Conservation (phyloP, 345 rosid genomes). For the Chamaenerion angustifolium region DNA sequence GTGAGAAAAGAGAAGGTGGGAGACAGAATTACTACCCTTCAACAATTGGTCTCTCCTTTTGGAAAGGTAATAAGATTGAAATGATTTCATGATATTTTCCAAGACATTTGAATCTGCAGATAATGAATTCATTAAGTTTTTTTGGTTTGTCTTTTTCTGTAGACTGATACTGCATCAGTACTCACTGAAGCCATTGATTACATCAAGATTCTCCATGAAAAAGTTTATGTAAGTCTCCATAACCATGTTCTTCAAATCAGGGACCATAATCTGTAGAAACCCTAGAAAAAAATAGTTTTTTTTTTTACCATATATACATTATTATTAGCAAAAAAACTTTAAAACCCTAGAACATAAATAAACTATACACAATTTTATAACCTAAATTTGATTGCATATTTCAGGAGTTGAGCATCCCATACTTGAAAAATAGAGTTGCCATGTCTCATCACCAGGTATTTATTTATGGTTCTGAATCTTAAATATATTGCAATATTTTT, state of each 20-base stretch:
- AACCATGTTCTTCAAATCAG: too few species aligned
- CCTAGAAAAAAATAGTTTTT: too few species aligned
- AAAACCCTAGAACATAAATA: too few species aligned
- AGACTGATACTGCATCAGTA: slow-evolving; percentile 99
- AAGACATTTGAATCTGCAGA: not conserved
- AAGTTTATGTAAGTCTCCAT: slow-evolving; percentile 60
- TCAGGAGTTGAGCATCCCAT: slow-evolving; percentile 79
- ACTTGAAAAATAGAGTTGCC: slow-evolving; percentile 88
- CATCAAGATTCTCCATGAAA: slow-evolving; percentile 93
- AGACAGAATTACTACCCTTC: slow-evolving; percentile 99
- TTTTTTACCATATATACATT: too few species aligned
- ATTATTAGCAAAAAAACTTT: too few species aligned
- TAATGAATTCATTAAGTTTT: not conserved
- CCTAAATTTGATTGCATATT: not conserved
- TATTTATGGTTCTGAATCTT: too few species aligned
- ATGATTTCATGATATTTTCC: slow-evolving; percentile 1
- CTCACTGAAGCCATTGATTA: slow-evolving; percentile 94
- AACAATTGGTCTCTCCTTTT: slow-evolving; percentile 99
- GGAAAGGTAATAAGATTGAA: slow-evolving; percentile 60
- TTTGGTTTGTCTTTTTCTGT: not conserved
- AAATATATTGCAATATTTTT: too few species aligned
- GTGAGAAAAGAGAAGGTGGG: slow-evolving; percentile 99
- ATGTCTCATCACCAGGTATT: slow-evolving; percentile 21
- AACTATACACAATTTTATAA: too few species aligned
- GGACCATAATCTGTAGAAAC: too few species aligned